These are phyloP conservation scores for Volvox africanus DNA, from an alignment of 139 green algal genomes.

Conservation along the genomic window DNA sequence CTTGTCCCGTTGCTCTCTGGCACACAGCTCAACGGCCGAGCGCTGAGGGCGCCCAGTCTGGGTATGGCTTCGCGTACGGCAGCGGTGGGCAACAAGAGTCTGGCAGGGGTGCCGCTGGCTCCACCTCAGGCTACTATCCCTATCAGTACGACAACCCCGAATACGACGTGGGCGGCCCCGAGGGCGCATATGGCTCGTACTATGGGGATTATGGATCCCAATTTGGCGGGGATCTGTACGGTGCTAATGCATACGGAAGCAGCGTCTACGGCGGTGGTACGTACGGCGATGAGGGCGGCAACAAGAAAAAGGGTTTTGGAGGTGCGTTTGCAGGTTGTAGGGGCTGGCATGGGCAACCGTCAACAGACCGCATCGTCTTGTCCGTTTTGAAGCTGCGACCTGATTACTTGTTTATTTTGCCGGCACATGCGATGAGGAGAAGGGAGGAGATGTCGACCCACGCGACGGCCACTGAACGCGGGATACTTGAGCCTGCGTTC, in stretches of 20 bases:
- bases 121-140: neutral
- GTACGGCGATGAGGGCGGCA: constrained; percentile 1
- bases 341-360: too few relatives aligned
- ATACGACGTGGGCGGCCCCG: neutral
- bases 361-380: too few relatives aligned
- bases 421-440: too few relatives aligned
- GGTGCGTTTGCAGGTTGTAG: neutral
- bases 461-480: too few relatives aligned
- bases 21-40: neutral
- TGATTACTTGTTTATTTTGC: too few relatives aligned
- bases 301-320: constrained; percentile 47
- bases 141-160: constrained; percentile 44
- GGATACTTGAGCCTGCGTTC: too few relatives aligned
- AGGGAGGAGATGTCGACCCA: too few relatives aligned
- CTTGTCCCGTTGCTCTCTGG: neutral
- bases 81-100: neutral
- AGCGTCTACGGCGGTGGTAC: constrained; percentile 5
- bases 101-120: neutral
- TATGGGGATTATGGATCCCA: constrained; percentile 5
- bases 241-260: constrained; percentile 5
- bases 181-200: constrained; percentile 1
- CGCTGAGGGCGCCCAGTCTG: neutral
- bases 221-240: constrained; percentile 31
- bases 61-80: constrained; percentile 3
- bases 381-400: too few relatives aligned